Base-by-base conservation (phyloP, 352 stramenopile species). In the Phytophthora sansomeana region DNA sequence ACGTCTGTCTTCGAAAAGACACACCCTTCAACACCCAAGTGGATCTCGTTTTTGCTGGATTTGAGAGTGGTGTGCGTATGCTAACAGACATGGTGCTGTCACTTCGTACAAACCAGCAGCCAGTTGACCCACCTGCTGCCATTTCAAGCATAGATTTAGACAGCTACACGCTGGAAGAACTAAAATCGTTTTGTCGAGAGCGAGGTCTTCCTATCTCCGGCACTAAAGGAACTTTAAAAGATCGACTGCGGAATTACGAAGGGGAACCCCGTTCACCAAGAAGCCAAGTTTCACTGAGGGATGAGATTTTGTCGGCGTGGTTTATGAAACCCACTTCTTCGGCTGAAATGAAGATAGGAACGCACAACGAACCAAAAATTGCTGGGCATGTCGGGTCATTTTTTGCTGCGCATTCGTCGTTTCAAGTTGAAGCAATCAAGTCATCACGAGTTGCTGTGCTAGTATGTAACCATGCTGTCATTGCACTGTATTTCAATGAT, bases 371-470 rank as follows among this genome's bases (percentile, higher is more conserved):
- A 13, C 16, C 39, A 13, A 47, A 47, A 24, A 47, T 47, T 47
- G 39, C 39, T 24, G 39, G 7, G 39, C 39, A 47, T n/a, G 16
- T 47, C 26, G 19, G 38, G 38, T 38, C 28, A 35, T 52, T 35
- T 17, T 17, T 52, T 14, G 9, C 11, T 11, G 6, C 11, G 6
- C 44, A 52, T 9, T 10, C 44, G 9, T 52, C 44, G 14, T 26
- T 52, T 38, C 10, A 39, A 36, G 44, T 52, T 29, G 44, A 52
- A 38, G 44, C 44, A 24, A 38, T 52, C 26, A 52, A 52, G 24
- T 38, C 26, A 5, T 52, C n/a, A 52, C 9, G 26, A 26, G n/a
- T 21, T 49, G 5, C 42, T 49, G 11, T 49, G 42, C 42, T 49
- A 8, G 42, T 49, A 49, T 33, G 42, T 49, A 32, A 19, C 16